Evolutionary conservation across 495 filamentous ascomycete species (phyloP), one percentile per base, ranked within the genome.

Genomic region (Amniculicola lignicola): DNA sequence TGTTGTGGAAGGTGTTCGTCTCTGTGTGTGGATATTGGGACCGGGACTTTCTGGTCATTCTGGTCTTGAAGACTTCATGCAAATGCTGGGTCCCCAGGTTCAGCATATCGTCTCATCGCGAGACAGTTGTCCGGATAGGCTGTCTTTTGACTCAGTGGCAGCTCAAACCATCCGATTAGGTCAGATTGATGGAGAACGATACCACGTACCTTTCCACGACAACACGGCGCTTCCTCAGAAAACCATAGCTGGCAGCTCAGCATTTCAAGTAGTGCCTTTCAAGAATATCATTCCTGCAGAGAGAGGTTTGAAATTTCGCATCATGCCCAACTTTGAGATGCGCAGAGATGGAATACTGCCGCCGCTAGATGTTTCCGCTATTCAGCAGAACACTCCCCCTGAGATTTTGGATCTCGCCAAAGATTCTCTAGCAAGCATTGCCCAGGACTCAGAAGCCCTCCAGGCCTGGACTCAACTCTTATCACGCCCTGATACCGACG

Each of bases 1-100:
- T 12, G 74, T 95, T 14, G 88, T 87, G 69, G 67, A 71, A 14
- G 82, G 82, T 40, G 63, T 98, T 38, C 71, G 77, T 22, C 82
- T 76, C 23, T 82, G 94, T 23, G 76, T 90, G 50, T 98, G 91
- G 91, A 86, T 88, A 45, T 75, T 95, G 5, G 86, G 87, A 2
- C 73, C 75, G 12, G 82, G 80, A 0, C 77, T 96, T n/a, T 71
- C 73, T 10, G 68, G 78, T 1, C 77, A 93, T 62, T 66, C 75
- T 6, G 74, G 74, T 37, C 62, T 97, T 12, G 74, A 72, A 23
- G 64, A 79, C 14, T 96, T 96, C 63, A 87, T 95, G 67, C 61
- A 77, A 31, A 70, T 75, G 14, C 79, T 79, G 65, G 65, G 74
- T 1, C 11, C 7, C 16, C 65, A 79, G 18, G 67, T 86, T 33